These are phyloP conservation scores for Talaromyces proteolyticus DNA, from an alignment of 495 filamentous ascomycete species.

Conservation along the genomic window DNA sequence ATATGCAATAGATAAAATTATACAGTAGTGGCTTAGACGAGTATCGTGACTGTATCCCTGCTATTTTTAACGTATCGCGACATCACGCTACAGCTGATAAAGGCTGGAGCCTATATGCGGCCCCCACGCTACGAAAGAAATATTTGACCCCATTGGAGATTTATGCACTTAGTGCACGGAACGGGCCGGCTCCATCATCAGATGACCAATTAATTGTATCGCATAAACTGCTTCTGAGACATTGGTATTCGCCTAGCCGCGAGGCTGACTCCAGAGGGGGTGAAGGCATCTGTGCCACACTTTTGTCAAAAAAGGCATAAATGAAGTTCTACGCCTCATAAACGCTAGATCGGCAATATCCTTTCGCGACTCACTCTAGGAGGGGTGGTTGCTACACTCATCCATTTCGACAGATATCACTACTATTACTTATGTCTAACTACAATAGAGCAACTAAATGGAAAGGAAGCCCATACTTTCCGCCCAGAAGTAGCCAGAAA, in stretches of 20 bases:
- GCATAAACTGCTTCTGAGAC: neutral
- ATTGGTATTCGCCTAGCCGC: neutral
- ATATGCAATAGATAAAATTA: too few relatives aligned
- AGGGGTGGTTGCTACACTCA: too few relatives aligned
- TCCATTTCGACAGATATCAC: neutral
- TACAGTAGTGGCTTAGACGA: too few relatives aligned
- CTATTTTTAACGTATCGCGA: too few relatives aligned
- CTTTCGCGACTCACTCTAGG: too few relatives aligned
- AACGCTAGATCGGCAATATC: neutral
- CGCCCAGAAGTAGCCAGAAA: neutral
- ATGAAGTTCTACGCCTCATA: too few relatives aligned
- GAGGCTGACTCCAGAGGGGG: neutral
- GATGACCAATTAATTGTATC: neutral
- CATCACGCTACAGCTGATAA: too few relatives aligned
- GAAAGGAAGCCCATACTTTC: neutral
- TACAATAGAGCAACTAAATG: neutral
- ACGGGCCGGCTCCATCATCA: too few relatives aligned
- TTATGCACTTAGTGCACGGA: too few relatives aligned
- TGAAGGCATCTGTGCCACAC: neutral
- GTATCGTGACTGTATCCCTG: too few relatives aligned
- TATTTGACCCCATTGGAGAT: constrained; percentile 28
- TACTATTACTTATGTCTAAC: neutral
- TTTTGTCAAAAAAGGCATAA: neutral
- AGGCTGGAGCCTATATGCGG: too few relatives aligned
- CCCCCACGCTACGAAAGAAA: constrained; percentile 19